phyloP scores from a whole-genome alignment of 129 eudicot genomes.

The Pittosporum tobira region DNA sequence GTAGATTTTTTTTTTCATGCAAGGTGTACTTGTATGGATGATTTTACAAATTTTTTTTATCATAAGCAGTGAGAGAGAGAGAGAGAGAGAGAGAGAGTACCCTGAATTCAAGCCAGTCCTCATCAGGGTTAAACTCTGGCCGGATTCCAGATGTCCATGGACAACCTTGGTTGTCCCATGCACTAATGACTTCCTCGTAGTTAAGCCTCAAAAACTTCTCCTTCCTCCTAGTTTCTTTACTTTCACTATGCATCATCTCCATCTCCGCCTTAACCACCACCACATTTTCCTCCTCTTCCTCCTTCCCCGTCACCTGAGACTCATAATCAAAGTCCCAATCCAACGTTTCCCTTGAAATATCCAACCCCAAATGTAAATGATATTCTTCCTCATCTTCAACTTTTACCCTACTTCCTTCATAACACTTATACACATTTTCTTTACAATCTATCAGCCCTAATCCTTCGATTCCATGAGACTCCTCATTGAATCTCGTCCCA shows the following conservation, averaged over 20 bases:
- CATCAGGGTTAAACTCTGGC: slow-evolving; percentile 49
- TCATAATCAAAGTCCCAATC: slow-evolving; percentile 55
- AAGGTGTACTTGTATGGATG: no score
- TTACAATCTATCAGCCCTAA: slow-evolving; percentile 22
- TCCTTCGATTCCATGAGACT: slow-evolving; percentile 33
- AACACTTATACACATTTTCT: slow-evolving; percentile 18
- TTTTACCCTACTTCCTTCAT: slow-evolving; percentile 35
- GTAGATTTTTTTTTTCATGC: no score
- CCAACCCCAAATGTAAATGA: slow-evolving; percentile 38
- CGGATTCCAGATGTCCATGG: slow-evolving; percentile 78
- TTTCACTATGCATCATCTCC: slow-evolving; percentile 15
- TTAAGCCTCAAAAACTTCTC: slow-evolving; percentile 51
- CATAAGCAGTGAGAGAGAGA: background rate
- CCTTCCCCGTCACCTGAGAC: slow-evolving; percentile 24
- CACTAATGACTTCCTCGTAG: slow-evolving; percentile 55
- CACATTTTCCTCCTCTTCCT: slow-evolving; percentile 29
- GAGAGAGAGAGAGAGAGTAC: slow-evolving; percentile 14
- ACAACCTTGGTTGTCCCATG: slow-evolving; percentile 75
- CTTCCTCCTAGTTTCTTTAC: slow-evolving; percentile 14
- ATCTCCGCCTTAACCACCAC: background rate
- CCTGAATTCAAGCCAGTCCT: slow-evolving; percentile 55
- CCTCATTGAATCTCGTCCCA: slow-evolving; percentile 44
- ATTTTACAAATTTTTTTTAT: no score
- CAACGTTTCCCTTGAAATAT: slow-evolving; percentile 34
- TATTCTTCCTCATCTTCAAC: slow-evolving; percentile 51